Evolutionary conservation across 2,329 filamentous ascomycete species (phyloP).

Genomic region (Tolypocladium paradoxum): DNA sequence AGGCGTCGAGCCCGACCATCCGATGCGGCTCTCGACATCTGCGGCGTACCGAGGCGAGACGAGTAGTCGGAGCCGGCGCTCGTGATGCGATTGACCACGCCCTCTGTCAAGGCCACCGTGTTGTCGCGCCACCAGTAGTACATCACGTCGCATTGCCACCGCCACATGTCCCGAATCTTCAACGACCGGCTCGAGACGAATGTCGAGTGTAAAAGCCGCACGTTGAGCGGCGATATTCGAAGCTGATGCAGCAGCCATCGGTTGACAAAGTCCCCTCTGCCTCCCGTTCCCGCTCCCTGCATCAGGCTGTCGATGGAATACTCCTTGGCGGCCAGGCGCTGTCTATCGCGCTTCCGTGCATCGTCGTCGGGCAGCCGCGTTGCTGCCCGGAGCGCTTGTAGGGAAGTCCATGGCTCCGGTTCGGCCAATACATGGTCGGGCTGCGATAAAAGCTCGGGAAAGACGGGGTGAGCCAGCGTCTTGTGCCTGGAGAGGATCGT

Average conservation of each 20-base stretch:
- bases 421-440: conserved; percentile 32
- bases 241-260: conserved; percentile 43
- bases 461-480: conserved; percentile 27
- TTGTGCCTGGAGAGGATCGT: conserved; percentile 11
- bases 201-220: conserved; percentile 27
- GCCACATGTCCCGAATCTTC: conserved; percentile 20
- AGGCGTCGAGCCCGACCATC: conserved; percentile 7
- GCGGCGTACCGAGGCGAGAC: conserved; percentile 14
- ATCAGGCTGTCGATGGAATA: conserved; percentile 34
- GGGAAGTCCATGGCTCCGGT: conserved; percentile 26
- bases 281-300: conserved; percentile 20
- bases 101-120: conserved; percentile 8
- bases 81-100: conserved; percentile 7
- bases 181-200: conserved; percentile 17
- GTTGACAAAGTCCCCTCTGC: conserved; percentile 34
- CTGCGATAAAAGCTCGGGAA: conserved; percentile 36
- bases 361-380: conserved; percentile 23
- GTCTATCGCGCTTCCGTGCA: conserved; percentile 20
- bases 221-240: conserved; percentile 34
- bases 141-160: conserved; percentile 27
- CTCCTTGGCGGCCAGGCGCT: conserved; percentile 35
- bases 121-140: conserved; percentile 25
- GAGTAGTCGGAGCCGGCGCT: conserved; percentile 13
- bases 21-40: conserved; percentile 16
- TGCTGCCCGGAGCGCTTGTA: conserved; percentile 28